Evolutionary conservation across 495 filamentous ascomycete species (phyloP).

Genomic region (Glutinoglossum americanum): DNA sequence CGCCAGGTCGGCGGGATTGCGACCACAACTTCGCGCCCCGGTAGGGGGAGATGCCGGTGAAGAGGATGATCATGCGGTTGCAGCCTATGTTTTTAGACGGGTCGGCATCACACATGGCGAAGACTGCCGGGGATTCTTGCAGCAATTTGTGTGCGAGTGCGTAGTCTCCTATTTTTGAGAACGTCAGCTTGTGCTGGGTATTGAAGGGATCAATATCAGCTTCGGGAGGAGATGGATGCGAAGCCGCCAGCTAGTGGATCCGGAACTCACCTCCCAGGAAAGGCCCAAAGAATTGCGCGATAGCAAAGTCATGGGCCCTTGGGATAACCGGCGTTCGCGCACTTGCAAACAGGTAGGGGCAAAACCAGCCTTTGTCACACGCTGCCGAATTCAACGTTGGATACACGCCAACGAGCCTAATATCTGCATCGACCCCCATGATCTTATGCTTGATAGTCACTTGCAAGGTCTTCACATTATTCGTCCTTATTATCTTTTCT

Average conservation of each 20-base stretch:
- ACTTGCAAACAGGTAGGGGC: conserved; percentile 20
- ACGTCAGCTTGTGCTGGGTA: background rate
- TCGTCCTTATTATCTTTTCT: conserved; percentile 21
- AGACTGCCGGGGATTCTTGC: conserved; percentile 8
- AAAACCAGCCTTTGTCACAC: conserved; percentile 22
- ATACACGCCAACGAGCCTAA: conserved; percentile 9
- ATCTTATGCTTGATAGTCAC: conserved; percentile 23
- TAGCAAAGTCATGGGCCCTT: conserved; percentile 15
- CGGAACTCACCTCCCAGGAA: conserved; percentile 14
- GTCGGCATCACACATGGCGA: conserved; percentile 16
- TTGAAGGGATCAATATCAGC: background rate
- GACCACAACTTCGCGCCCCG: conserved; percentile 21
- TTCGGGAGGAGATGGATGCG: too few species aligned
- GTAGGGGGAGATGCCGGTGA: conserved; percentile 19
- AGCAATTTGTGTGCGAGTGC: conserved; percentile 20
- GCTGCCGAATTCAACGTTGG: conserved; percentile 11
- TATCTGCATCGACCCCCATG: conserved; percentile 21
- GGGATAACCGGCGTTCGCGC: conserved; percentile 17
- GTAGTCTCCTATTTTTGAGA: conserved; percentile 13
- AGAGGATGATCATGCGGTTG: conserved; percentile 18
- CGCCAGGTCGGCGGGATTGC: conserved; percentile 18
- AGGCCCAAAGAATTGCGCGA: conserved; percentile 21
- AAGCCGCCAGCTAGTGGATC: background rate
- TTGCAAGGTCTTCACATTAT: conserved; percentile 19
- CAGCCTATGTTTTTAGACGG: conserved; percentile 15